Evolutionary conservation across 1,284 basidiomycete genomes (phyloP).

Genomic region (Ustilago hordei): DNA sequence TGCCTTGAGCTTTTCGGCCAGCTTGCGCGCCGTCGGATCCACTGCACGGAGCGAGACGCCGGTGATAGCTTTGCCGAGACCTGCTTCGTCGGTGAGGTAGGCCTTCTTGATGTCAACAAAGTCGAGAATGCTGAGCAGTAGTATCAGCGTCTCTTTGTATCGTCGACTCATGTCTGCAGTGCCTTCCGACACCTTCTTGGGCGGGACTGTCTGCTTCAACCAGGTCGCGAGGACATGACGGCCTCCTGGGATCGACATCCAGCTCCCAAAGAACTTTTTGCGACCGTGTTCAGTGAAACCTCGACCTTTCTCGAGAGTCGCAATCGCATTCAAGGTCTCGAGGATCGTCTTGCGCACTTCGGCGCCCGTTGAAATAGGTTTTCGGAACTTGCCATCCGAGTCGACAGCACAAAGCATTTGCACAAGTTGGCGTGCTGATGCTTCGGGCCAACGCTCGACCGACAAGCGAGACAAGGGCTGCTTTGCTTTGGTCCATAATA

Average conservation of each 20-base stretch:
- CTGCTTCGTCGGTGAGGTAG: conserved; percentile 57
- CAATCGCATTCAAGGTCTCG: conserved; percentile 28
- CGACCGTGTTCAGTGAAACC: conserved; percentile 35
- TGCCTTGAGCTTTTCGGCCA: conserved; percentile 39
- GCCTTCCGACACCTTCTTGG: conserved; percentile 37
- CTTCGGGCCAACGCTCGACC: conserved; percentile 25
- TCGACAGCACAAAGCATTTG: conserved; percentile 30
- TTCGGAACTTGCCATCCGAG: conserved; percentile 26
- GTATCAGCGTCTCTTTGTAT: conserved; percentile 46
- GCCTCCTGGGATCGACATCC: conserved; percentile 34
- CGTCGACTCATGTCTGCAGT: conserved; percentile 44
- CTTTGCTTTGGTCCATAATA: conserved; percentile 24
- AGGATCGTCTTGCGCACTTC: conserved; percentile 34
- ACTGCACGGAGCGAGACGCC: conserved; percentile 45
- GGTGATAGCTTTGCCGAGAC: conserved; percentile 52
- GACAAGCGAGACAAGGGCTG: conserved; percentile 17
- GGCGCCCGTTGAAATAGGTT: conserved; percentile 16
- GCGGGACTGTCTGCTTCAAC: conserved; percentile 35
- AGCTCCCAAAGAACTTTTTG: conserved; percentile 21
- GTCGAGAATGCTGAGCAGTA: conserved; percentile 47
- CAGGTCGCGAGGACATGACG: conserved; percentile 38
- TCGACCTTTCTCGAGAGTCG: conserved; percentile 34
- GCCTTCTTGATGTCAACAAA: conserved; percentile 41
- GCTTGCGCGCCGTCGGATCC: conserved; percentile 29
- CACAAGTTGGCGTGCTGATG: conserved; percentile 27